phyloP scores from a whole-genome alignment of 768 basidiomycete genomes.

The Psilocybe subaeruginosa region DNA sequence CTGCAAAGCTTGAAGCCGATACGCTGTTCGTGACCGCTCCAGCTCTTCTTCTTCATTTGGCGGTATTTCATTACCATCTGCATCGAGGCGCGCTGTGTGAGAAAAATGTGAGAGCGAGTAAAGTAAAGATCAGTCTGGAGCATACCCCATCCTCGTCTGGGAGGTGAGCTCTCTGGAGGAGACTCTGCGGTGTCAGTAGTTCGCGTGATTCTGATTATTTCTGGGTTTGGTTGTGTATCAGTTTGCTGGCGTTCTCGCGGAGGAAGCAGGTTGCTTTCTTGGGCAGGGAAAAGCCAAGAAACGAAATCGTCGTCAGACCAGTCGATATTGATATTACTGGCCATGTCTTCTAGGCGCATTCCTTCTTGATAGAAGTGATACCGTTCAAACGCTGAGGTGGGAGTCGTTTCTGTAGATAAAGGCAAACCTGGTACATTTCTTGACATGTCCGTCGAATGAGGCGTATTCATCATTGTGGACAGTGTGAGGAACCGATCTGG shows the following conservation, averaged over 20 bases:
- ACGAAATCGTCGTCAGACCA: constrained; percentile 41
- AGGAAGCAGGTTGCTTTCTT: constrained; percentile 8
- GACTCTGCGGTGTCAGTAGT: constrained; percentile 17
- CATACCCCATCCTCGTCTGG: constrained; percentile 53
- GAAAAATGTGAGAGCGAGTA: not conserved
- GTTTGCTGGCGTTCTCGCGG: constrained; percentile 4
- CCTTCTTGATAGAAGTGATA: constrained; percentile 8
- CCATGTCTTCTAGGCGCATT: constrained; percentile 35
- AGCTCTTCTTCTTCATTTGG: constrained; percentile 64
- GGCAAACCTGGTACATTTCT: not conserved
- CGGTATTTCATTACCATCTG: constrained; percentile 67
- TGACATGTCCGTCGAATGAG: not conserved
- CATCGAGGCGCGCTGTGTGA: constrained; percentile 46
- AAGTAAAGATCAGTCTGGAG: constrained; percentile 9
- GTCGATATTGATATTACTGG: constrained; percentile 41
- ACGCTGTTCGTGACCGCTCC: constrained; percentile 53
- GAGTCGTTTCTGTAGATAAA: not conserved
- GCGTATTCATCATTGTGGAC: not conserved
- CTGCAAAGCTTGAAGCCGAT: constrained; percentile 40
- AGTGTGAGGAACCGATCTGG: not conserved
- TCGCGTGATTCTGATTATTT: constrained; percentile 19
- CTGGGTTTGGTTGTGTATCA: constrained; percentile 13
- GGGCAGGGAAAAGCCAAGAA: constrained; percentile 31
- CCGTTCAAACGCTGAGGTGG: not conserved
- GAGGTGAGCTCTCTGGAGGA: constrained; percentile 19